Conservation (phyloP, 202 grass and related monocot species). For the Panicum virgatum region DNA sequence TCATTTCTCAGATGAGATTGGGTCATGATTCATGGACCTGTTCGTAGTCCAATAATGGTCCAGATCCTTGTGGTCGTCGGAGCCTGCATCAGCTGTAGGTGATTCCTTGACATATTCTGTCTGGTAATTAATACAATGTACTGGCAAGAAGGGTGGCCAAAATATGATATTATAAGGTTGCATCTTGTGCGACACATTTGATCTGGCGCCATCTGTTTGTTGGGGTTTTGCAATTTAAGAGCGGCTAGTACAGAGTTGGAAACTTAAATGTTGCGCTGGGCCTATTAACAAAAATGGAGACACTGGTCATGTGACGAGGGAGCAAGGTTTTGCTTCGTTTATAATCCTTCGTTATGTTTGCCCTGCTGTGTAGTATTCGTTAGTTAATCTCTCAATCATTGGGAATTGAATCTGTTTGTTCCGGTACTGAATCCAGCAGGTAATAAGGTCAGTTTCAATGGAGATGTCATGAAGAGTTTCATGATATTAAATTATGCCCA, state of each 20-base stretch:
- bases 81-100: constrained; percentile 27
- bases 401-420: constrained; percentile 12
- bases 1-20: constrained; percentile 21
- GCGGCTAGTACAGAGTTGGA: neutral
- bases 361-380: neutral
- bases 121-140: constrained; percentile 23
- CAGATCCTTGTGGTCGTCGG: neutral
- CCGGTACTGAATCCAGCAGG: neutral
- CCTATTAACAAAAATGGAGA: neutral
- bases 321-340: constrained; percentile 5
- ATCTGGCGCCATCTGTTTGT: constrained; percentile 16
- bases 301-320: neutral
- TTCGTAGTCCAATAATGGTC: neutral
- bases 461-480: too few species aligned
- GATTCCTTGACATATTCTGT: constrained; percentile 23
- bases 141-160: neutral
- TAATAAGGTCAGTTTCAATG: neutral
- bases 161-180: constrained; percentile 31
- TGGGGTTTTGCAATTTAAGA: constrained; percentile 20
- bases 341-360: neutral
- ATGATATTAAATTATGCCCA: too few species aligned
- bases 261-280: neutral
- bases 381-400: constrained; percentile 13
- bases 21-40: neutral
- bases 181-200: constrained; percentile 9